Conservation (phyloP, 2,329 filamentous ascomycete genomes). For the Monosporascus sp. region DNA sequence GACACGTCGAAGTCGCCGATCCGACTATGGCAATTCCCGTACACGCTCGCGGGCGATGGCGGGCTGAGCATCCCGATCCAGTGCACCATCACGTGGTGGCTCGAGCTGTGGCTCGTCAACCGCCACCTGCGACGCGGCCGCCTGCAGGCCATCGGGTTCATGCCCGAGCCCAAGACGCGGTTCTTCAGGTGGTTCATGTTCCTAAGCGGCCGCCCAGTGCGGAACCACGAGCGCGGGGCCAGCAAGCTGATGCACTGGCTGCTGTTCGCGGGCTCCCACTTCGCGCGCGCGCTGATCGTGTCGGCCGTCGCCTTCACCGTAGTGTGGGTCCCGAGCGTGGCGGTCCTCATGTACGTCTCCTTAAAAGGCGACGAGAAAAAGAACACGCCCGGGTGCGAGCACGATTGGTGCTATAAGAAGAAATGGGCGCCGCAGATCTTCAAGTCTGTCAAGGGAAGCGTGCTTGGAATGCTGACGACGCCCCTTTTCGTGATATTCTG, state of each 20-base stretch:
- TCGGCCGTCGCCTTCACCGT: conserved; percentile 34
- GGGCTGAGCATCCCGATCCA: conserved; percentile 47
- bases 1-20: conserved; percentile 32
- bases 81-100: conserved; percentile 45
- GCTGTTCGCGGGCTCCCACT: conserved; percentile 29
- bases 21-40: conserved; percentile 43
- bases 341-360: conserved; percentile 36
- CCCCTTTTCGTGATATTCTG: conserved; percentile 45
- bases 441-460: conserved; percentile 42
- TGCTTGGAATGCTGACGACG: conserved; percentile 40
- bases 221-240: conserved; percentile 21
- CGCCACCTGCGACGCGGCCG: conserved; percentile 38
- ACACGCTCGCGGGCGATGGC: conserved; percentile 45
- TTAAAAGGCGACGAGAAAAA: conserved; percentile 17
- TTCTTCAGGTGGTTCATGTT: conserved; percentile 40
- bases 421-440: conserved; percentile 44
- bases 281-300: conserved; percentile 29
- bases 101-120: conserved; percentile 42
- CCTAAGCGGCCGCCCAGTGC: conserved; percentile 25
- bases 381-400: neutral
- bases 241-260: conserved; percentile 21
- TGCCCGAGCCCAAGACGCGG: conserved; percentile 27
- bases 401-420: conserved; percentile 38
- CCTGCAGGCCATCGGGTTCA: conserved; percentile 42
- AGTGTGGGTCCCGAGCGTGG: conserved; percentile 38